These are phyloP conservation scores for Wickerhamomyces chambardii DNA, from an alignment of 805 yeast genomes.

Conservation along the genomic window DNA sequence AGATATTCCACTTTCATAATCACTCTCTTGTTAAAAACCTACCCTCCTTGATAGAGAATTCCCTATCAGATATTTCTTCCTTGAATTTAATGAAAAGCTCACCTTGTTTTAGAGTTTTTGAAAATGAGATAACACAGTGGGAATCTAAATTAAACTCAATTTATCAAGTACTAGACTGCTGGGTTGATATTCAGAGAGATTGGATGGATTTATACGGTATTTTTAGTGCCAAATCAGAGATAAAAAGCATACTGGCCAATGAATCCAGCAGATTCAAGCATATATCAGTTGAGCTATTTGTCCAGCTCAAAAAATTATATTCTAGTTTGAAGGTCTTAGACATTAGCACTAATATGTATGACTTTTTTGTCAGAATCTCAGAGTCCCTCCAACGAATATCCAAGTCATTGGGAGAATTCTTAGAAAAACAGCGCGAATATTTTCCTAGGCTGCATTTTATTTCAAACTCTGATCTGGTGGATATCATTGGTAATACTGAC, in stretches of 20 bases:
- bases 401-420: constrained; percentile 62
- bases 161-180: constrained; percentile 44
- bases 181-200: constrained; percentile 84
- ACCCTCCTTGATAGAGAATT: constrained; percentile 48
- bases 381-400: constrained; percentile 53
- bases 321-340: constrained; percentile 47
- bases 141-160: constrained; percentile 47
- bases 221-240: constrained; percentile 50
- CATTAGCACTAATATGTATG: constrained; percentile 39
- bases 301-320: constrained; percentile 38
- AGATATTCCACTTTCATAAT: constrained; percentile 40
- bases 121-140: constrained; percentile 43
- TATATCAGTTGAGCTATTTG: constrained; percentile 52
- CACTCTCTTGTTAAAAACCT: constrained; percentile 59
- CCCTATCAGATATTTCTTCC: constrained; percentile 51
- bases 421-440: constrained; percentile 68
- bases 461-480: constrained; percentile 86
- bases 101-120: constrained; percentile 48
- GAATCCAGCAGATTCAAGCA: constrained; percentile 62
- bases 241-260: constrained; percentile 53
- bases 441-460: constrained; percentile 82
- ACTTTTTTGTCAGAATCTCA: constrained; percentile 36
- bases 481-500: constrained; percentile 58
- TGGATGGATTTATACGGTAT: constrained; percentile 85
- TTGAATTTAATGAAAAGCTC: constrained; percentile 68